Conservation (phyloP, 2,329 filamentous ascomycete species). For the Aspergillus nomiae region DNA sequence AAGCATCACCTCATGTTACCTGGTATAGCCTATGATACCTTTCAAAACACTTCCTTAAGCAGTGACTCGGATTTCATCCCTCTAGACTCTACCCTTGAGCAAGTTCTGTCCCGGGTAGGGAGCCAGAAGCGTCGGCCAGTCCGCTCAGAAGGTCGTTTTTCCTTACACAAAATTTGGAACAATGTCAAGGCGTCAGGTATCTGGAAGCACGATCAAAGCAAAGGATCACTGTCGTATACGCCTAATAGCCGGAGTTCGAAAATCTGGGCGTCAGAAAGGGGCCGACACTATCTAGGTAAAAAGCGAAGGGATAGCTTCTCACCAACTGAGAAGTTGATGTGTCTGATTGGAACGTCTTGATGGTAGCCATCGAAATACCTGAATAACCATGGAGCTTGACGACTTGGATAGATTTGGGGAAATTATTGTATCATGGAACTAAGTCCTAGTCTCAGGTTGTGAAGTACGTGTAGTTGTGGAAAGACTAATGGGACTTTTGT, state of each 20-base stretch:
- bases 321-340: conserved; percentile 9
- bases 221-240: neutral
- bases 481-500: neutral
- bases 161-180: conserved; percentile 15
- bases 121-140: conserved; percentile 11
- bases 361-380: neutral
- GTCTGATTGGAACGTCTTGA: neutral
- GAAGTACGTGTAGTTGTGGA: neutral
- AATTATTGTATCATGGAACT: neutral
- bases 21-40: conserved; percentile 18
- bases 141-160: conserved; percentile 10
- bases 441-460: neutral
- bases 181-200: conserved; percentile 5
- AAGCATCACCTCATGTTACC: conserved; percentile 19
- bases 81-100: conserved; percentile 23
- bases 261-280: neutral
- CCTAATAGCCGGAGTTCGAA: conserved; percentile 1
- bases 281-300: conserved; percentile 1
- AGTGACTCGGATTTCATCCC: conserved; percentile 22
- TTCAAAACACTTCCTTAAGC: conserved; percentile 17
- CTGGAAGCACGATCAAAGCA: neutral
- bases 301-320: neutral
- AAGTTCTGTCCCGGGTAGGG: conserved; percentile 19
- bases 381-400: neutral
- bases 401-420: too few relatives aligned